Evolutionary conservation across 768 basidiomycete species (phyloP).

Genomic region (Mycena belliarum): DNA sequence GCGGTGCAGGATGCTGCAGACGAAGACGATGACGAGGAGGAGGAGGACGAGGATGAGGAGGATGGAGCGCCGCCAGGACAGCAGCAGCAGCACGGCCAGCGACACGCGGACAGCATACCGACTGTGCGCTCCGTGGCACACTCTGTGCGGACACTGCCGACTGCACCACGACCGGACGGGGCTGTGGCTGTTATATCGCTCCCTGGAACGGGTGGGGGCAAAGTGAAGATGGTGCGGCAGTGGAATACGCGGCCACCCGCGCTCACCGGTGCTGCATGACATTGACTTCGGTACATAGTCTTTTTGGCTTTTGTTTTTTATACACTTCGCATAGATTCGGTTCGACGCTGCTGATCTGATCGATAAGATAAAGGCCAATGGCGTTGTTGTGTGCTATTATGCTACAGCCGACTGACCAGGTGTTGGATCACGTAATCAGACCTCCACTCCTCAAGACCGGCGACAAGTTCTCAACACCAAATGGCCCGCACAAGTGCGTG

Average conservation of each 20-base stretch:
- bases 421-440: neutral
- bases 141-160: constrained; percentile 53
- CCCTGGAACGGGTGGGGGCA: constrained; percentile 36
- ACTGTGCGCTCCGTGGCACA: constrained; percentile 18
- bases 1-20: constrained; percentile 49
- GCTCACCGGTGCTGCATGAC: constrained; percentile 40
- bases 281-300: constrained; percentile 36
- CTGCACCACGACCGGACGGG: constrained; percentile 47
- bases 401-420: neutral
- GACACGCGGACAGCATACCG: constrained; percentile 24
- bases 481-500: constrained; percentile 70
- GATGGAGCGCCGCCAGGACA: constrained; percentile 9
- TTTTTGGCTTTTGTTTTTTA: constrained; percentile 12
- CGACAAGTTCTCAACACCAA: no score
- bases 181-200: constrained; percentile 30
- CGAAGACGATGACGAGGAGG: constrained; percentile 61
- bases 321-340: constrained; percentile 20
- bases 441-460: constrained; percentile 46
- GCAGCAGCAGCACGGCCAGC: constrained; percentile 35
- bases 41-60: constrained; percentile 36
- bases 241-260: constrained; percentile 40
- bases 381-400: neutral
- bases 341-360: no score
- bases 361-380: constrained; percentile 18
- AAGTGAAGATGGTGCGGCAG: constrained; percentile 54